phyloP scores from a whole-genome alignment of 257 asterid genomes.

The Przewalskia tangutica region DNA sequence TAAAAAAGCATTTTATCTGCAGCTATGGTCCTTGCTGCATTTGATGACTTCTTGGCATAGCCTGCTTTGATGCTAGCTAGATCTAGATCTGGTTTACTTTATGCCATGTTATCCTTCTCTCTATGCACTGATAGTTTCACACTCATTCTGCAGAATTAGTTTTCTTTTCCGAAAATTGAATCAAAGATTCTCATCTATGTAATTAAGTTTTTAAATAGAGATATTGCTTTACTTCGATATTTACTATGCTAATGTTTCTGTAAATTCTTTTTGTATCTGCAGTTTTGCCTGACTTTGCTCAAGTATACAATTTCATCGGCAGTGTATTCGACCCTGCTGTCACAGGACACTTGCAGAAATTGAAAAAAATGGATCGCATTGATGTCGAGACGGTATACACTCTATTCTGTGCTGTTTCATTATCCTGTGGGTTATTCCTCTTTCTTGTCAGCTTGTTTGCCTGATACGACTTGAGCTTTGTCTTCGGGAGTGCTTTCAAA shows the following conservation, averaged over 20 bases:
- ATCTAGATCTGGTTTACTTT: background rate
- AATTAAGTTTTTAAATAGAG: background rate
- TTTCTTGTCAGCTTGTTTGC: background rate
- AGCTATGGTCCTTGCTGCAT: background rate
- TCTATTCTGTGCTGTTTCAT: slow-evolving; percentile 12
- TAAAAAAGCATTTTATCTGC: background rate
- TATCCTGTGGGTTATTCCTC: background rate
- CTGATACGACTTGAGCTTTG: background rate
- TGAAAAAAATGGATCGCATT: slow-evolving; percentile 86
- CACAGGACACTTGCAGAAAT: slow-evolving; percentile 63
- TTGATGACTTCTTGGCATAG: background rate
- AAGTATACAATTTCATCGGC: slow-evolving; percentile 88
- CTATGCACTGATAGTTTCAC: background rate
- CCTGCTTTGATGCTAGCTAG: background rate
- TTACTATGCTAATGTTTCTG: slow-evolving; percentile 7
- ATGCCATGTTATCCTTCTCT: slow-evolving; percentile 3
- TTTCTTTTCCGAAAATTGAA: background rate
- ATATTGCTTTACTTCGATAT: background rate
- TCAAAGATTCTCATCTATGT: background rate
- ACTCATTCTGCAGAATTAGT: background rate
- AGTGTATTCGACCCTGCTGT: slow-evolving; percentile 78
- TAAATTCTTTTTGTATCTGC: slow-evolving; percentile 24
- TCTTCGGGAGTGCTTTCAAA: background rate
- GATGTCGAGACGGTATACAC: slow-evolving; percentile 85
- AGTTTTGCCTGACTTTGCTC: slow-evolving; percentile 91